Evolutionary conservation across 441 rosid species (phyloP).

Genomic region (Erodium trifolium): DNA sequence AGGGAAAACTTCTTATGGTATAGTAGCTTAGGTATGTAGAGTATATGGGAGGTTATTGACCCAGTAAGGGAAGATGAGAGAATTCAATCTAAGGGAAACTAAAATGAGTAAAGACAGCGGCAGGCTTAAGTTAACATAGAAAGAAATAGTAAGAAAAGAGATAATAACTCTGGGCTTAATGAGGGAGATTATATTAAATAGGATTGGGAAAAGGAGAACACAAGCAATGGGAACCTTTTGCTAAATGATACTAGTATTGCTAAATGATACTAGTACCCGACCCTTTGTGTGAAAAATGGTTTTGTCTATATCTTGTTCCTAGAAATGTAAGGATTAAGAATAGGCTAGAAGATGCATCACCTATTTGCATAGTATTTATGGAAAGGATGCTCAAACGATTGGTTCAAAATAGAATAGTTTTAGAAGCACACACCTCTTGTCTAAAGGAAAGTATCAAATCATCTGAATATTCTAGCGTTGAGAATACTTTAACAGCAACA

Average conservation of each 20-base stretch:
- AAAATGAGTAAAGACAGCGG: no score
- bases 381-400: background rate
- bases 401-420: background rate
- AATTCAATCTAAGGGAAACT: background rate
- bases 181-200: background rate
- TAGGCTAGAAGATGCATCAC: no score
- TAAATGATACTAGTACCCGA: background rate
- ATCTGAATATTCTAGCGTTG: background rate
- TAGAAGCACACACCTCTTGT: constrained; percentile 57
- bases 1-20: background rate
- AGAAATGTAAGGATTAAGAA: background rate
- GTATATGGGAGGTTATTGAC: background rate
- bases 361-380: background rate
- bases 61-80: background rate
- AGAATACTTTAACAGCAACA: background rate
- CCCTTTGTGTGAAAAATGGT: background rate
- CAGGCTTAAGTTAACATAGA: no score
- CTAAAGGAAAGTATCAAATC: background rate
- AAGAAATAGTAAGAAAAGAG: no score
- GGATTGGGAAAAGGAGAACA: background rate
- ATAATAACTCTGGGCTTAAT: background rate
- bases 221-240: background rate
- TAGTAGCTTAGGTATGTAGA: background rate
- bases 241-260: no score
- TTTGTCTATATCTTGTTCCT: background rate